Evolutionary conservation across 192 early-diverging fungal species (phyloP), one percentile per base, ranked within the genome.

Genomic region (Mortierella antarctica): DNA sequence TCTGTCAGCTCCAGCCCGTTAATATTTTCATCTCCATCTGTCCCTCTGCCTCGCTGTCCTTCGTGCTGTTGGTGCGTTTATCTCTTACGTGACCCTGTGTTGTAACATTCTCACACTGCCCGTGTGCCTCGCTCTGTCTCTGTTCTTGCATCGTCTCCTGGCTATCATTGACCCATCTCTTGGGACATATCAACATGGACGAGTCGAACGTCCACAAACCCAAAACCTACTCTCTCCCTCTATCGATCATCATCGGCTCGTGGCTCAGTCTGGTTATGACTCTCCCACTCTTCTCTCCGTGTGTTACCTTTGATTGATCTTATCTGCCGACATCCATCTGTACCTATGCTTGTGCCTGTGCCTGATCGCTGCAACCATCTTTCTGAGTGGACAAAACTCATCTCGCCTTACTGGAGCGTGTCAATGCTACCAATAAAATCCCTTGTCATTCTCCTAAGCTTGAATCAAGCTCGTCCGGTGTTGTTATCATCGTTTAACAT

Each of bases 261-360:
- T 31, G 31, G 31, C 31, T 31, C 31, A 31, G 31, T 31, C 31
- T 31, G 31, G 31, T 31, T 31, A 31, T 31, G 31, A 31, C 31
- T 31, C 31, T 31, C 31, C 31, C 31, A 58, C 57, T 41, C 31
- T 46, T 45, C 59, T 46, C 10, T 50, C 48, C 39, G 20, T 39
- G 8, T 21, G 44, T 46, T 62, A 47, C n/a, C 45, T 2, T 62
- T 62, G 13, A 62, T 62, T 20, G 7, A 45, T 51, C 14, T 8
- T 46, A 4, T n/a, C 59, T 61, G 59, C n/a, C 41, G n/a, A 44
- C 59, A 61, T 44, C 41, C 65, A n/a, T 17, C 39, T 59, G 57
- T 42, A 41, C 40, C 57, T 56, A 15, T 20, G 20, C 54, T 40
- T 57, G 31, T 57, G 41, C 41, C 39, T 39, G 9, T 56, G 17